A percentile compares a stretch with the other conserved stretches of the same genome.
Evolutionary conservation across 2,329 filamentous ascomycete species (phyloP).

Genomic region (Leptosphaerulina australis): DNA sequence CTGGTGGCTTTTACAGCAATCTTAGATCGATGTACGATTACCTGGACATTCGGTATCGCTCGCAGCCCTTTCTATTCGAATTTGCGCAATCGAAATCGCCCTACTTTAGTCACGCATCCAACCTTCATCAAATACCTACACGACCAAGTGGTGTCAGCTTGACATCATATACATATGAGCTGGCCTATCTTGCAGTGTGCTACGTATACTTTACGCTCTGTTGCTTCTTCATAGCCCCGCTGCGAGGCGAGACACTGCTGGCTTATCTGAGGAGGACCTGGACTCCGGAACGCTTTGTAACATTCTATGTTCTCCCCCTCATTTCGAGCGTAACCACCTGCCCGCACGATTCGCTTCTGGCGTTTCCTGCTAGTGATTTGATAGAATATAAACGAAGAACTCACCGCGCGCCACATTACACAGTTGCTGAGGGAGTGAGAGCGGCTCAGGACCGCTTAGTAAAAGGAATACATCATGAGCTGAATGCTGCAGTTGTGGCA

Average conservation of each 20-base stretch:
- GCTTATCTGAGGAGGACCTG: slow-evolving; percentile 59
- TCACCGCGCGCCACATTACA: slow-evolving; percentile 58
- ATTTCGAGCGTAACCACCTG: slow-evolving; percentile 63
- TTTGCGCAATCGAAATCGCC: slow-evolving; percentile 50
- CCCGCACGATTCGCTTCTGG: slow-evolving; percentile 57
- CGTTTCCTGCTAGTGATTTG: slow-evolving; percentile 61
- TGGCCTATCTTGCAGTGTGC: slow-evolving; percentile 55
- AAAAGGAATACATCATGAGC: slow-evolving; percentile 51
- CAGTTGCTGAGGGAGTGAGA: slow-evolving; percentile 58
- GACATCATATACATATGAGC: slow-evolving; percentile 53
- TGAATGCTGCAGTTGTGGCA: slow-evolving; percentile 49
- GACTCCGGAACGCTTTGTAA: slow-evolving; percentile 56
- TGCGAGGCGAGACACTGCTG: slow-evolving; percentile 53
- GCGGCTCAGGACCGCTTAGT: slow-evolving; percentile 57
- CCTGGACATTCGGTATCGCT: slow-evolving; percentile 57
- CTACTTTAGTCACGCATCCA: slow-evolving; percentile 62
- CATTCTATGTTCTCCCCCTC: slow-evolving; percentile 61
- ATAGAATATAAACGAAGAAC: slow-evolving; percentile 58
- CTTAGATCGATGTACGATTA: slow-evolving; percentile 63
- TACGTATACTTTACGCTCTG: slow-evolving; percentile 62
- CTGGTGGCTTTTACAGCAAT: slow-evolving; percentile 61
- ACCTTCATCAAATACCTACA: slow-evolving; percentile 58
- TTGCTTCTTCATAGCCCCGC: slow-evolving; percentile 57
- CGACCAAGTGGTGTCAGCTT: slow-evolving; percentile 47
- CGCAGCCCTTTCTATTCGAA: slow-evolving; percentile 60